Evolutionary conservation across 352 stramenopile genomes (phyloP).

Genomic region (Salisapilia sapeloensis): DNA sequence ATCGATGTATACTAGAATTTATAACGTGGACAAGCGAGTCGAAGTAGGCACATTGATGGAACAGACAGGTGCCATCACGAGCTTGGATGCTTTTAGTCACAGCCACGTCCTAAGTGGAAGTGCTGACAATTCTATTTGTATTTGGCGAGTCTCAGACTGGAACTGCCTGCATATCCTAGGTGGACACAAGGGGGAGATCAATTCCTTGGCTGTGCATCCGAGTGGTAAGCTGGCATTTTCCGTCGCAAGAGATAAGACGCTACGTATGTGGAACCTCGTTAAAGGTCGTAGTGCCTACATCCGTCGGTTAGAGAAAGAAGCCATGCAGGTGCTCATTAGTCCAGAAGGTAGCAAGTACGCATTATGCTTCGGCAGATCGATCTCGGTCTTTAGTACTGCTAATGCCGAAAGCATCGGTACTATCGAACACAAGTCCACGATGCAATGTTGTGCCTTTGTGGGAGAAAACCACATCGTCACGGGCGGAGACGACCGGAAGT

Average conservation of each 20-base stretch:
- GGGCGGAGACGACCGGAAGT: slow-evolving; percentile 58
- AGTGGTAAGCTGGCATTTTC: slow-evolving; percentile 80
- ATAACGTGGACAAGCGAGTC: slow-evolving; percentile 78
- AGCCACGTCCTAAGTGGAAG: slow-evolving; percentile 79
- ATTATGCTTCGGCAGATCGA: slow-evolving; percentile 44
- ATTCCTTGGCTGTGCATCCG: slow-evolving; percentile 74
- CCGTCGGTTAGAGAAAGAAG: slow-evolving; percentile 67
- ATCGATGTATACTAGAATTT: slow-evolving; percentile 70
- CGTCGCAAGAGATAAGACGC: slow-evolving; percentile 58
- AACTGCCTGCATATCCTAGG: slow-evolving; percentile 81
- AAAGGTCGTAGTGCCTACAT: slow-evolving; percentile 82
- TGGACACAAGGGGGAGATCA: slow-evolving; percentile 75
- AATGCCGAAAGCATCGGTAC: slow-evolving; percentile 59
- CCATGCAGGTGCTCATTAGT: slow-evolving; percentile 56
- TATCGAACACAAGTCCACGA: slow-evolving; percentile 53
- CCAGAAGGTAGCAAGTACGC: slow-evolving; percentile 53
- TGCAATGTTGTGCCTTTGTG: slow-evolving; percentile 55
- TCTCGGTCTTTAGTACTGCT: slow-evolving; percentile 61
- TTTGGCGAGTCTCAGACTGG: slow-evolving; percentile 83
- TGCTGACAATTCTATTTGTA: slow-evolving; percentile 78
- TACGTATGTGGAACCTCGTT: slow-evolving; percentile 85
- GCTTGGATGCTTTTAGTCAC: slow-evolving; percentile 74
- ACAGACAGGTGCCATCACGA: slow-evolving; percentile 73
- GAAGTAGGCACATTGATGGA: slow-evolving; percentile 79
- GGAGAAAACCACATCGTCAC: slow-evolving; percentile 63